phyloP scores from a whole-genome alignment of 306 rosid species.

The Coriaria nepalensis region DNA sequence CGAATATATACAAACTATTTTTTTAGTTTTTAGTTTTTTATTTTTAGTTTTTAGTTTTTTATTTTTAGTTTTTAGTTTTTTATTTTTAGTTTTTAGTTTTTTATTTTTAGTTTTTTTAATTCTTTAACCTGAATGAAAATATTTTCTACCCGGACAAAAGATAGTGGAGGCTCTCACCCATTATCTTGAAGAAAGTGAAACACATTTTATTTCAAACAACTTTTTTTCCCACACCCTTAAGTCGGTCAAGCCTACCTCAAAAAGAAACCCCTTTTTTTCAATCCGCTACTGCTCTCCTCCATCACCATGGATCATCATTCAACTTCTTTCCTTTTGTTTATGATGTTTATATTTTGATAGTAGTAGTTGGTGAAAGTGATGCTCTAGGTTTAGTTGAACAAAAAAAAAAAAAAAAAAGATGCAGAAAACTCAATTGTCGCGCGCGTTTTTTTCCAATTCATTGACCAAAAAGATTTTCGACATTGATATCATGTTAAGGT shows the following conservation, averaged over 20 bases:
- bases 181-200: slow-evolving; percentile 26
- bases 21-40: no score
- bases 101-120: no score
- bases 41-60: no score
- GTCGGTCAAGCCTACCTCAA: slow-evolving; percentile 38
- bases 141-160: slow-evolving; percentile 41
- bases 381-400: neutral
- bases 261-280: slow-evolving; percentile 20
- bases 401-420: neutral
- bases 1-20: no score
- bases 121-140: neutral
- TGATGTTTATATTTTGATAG: slow-evolving; percentile 1
- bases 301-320: neutral
- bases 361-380: neutral
- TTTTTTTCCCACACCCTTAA: slow-evolving; percentile 9
- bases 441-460: no score
- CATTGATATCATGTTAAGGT: no score
- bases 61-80: no score
- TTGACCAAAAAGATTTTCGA: no score
- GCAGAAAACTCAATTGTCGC: no score
- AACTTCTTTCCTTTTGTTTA: neutral
- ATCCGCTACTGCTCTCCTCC: slow-evolving; percentile 9
- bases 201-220: slow-evolving; percentile 15
- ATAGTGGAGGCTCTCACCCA: slow-evolving; percentile 40
- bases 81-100: no score